A percentile compares a stretch with the other conserved stretches of the same genome.
Evolutionary conservation across 805 yeast genomes (phyloP).

Genomic region (Saturnispora silvae): DNA sequence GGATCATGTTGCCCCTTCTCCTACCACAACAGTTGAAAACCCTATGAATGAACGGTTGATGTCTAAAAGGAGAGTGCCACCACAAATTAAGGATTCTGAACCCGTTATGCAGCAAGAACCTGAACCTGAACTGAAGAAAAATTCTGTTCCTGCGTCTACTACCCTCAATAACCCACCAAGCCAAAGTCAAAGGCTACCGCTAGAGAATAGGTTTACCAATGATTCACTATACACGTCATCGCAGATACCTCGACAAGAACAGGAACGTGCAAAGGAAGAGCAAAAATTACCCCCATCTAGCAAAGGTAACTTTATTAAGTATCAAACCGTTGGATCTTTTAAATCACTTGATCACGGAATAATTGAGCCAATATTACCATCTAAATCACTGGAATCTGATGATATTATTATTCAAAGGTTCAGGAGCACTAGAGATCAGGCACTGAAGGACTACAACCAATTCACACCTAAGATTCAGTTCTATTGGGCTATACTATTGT

Average conservation of each 20-base stretch:
- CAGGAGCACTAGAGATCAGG: slow-evolving; percentile 21
- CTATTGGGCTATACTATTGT: slow-evolving; percentile 48
- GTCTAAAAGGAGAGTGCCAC: slow-evolving; percentile 5
- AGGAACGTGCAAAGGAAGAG: neutral
- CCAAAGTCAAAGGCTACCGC: neutral
- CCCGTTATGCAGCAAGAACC: neutral
- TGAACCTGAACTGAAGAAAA: neutral
- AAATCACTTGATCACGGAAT: slow-evolving; percentile 18
- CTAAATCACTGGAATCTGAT: slow-evolving; percentile 21
- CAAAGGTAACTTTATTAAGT: slow-evolving; percentile 8
- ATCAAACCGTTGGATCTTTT: slow-evolving; percentile 14
- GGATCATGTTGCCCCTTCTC: slow-evolving; percentile 17
- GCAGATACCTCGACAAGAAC: too few species aligned
- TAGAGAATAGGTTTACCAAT: slow-evolving; percentile 6
- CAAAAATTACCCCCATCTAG: neutral
- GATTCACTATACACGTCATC: slow-evolving; percentile 6
- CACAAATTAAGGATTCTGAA: neutral
- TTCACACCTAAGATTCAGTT: slow-evolving; percentile 47
- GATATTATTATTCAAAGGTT: slow-evolving; percentile 22
- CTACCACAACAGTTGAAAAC: slow-evolving; percentile 3
- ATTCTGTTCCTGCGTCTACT: too few species aligned
- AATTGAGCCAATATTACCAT: slow-evolving; percentile 22
- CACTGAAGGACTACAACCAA: slow-evolving; percentile 26
- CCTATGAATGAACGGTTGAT: neutral
- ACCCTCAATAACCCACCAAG: neutral